Percentiles rank a stretch among this genome's conserved stretches.
Conservation (phyloP, 768 basidiomycete genomes). For the Leccinum uliginosum region DNA sequence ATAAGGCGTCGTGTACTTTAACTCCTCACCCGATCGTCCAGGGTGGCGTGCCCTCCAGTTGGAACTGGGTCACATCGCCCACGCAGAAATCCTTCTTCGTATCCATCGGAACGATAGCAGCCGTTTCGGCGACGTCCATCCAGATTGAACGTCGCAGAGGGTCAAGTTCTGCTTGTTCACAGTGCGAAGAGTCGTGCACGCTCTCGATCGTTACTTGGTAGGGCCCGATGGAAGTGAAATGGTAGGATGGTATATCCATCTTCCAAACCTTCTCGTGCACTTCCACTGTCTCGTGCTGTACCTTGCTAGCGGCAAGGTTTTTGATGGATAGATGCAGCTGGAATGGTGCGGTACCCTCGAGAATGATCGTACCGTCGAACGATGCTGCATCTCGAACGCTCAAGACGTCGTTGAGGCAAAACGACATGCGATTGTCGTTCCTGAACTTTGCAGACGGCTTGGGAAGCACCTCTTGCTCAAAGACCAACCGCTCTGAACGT, state of each 20-base stretch:
- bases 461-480: constrained; percentile 81
- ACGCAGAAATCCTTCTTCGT: constrained; percentile 80
- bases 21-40: constrained; percentile 80
- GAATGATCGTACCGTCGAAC: constrained; percentile 51
- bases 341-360: constrained; percentile 89
- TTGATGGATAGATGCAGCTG: constrained; percentile 68
- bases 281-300: constrained; percentile 54
- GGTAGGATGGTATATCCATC: constrained; percentile 62
- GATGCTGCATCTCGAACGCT: constrained; percentile 47
- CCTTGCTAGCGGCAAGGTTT: constrained; percentile 67
- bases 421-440: constrained; percentile 58
- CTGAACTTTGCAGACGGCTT: constrained; percentile 81
- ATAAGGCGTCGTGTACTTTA: neutral
- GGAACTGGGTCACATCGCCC: constrained; percentile 86
- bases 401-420: constrained; percentile 72
- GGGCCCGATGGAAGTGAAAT: constrained; percentile 74
- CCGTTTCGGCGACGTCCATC: constrained; percentile 96
- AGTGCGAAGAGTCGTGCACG: constrained; percentile 75
- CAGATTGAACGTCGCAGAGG: constrained; percentile 59
- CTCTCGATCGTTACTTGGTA: constrained; percentile 77
- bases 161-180: constrained; percentile 69
- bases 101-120: constrained; percentile 84
- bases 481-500: constrained; percentile 61
- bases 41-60: constrained; percentile 89
- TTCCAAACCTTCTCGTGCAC: constrained; percentile 59